These are phyloP conservation scores for Bryoglossum gracile DNA, from an alignment of 495 filamentous ascomycete species.

Conservation along the genomic window DNA sequence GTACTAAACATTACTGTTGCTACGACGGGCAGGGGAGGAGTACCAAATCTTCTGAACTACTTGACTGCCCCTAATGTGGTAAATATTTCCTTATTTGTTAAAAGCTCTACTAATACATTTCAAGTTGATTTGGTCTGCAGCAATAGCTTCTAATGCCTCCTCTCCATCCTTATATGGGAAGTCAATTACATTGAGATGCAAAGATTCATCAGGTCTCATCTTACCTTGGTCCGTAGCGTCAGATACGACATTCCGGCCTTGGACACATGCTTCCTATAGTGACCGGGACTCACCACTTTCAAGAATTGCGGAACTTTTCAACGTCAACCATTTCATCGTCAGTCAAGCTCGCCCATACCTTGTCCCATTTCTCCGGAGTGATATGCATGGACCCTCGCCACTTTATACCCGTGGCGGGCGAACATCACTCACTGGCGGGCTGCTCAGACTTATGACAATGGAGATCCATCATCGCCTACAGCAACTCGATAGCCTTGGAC, in stretches of 20 bases:
- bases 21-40: constrained; percentile 61
- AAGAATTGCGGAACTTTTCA: constrained; percentile 86
- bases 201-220: constrained; percentile 70
- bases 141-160: constrained; percentile 83
- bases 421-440: constrained; percentile 50
- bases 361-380: constrained; percentile 76
- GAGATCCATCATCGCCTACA: constrained; percentile 77
- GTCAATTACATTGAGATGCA: constrained; percentile 70
- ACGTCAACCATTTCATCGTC: constrained; percentile 84
- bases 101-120: constrained; percentile 26
- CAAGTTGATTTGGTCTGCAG: constrained; percentile 81
- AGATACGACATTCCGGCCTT: constrained; percentile 59
- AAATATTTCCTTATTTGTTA: constrained; percentile 30
- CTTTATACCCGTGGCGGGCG: constrained; percentile 49
- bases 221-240: constrained; percentile 69
- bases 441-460: constrained; percentile 60
- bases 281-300: constrained; percentile 75
- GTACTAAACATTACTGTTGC: constrained; percentile 91
- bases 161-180: constrained; percentile 53
- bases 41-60: constrained; percentile 85
- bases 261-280: constrained; percentile 59
- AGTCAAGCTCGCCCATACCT: constrained; percentile 73
- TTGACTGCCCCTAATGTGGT: constrained; percentile 91
- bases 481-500: constrained; percentile 70
- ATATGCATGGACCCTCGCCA: constrained; percentile 67